Evolutionary conservation across 2,329 filamentous ascomycete genomes (phyloP), one percentile per base, ranked within the genome.

Genomic region (Orbilia oligospora): DNA sequence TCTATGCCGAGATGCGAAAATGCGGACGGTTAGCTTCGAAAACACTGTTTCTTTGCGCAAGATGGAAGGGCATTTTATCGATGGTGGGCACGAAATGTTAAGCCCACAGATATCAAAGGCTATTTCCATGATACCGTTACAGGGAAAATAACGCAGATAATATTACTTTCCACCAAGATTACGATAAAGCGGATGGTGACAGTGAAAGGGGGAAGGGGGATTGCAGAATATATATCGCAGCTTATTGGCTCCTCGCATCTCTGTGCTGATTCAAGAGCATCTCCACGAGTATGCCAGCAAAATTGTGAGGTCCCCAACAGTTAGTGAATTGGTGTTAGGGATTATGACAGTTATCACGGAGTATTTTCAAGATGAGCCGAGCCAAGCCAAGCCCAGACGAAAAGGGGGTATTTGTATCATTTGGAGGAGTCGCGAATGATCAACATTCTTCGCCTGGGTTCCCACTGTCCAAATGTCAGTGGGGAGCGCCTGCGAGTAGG

Each of bases 351-450:
- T 44, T 0, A 61, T 61, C 22, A 10, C 36, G n/a, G 12, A 18
- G 4, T 61, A 61, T 27, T 44, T 41, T 44, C 10, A 20, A 12
- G 2, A n/a, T 24, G 12, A 33, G n/a, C 10, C 3, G 22, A n/a
- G 16, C 6, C 44, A n/a, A n/a, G n/a, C 27, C 16, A 24, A 5
- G n/a, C 5, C 4, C 36, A 2, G 24, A 49, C 36, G 61, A n/a
- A 8, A 36, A 33, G 9, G 18, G 22, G 9, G 9, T 66, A 0
- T 71, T 66, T 46, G 22, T 77, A 33, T 44, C 49, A 5, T 61
- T 77, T n/a, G n/a, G 58, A 10, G 66, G 67, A 0, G 36, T 77
- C 10, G 4, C 22, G 12, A 71, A 77, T 51, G 14, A 33, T 5
- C 49, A 33, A 5, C 33, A 58, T 14, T n/a, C 36, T n/a, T 33